A percentile compares a stretch with the other conserved stretches of the same genome.
Conservation (phyloP, 257 asterid genomes). For the Nicotiana undulata region DNA sequence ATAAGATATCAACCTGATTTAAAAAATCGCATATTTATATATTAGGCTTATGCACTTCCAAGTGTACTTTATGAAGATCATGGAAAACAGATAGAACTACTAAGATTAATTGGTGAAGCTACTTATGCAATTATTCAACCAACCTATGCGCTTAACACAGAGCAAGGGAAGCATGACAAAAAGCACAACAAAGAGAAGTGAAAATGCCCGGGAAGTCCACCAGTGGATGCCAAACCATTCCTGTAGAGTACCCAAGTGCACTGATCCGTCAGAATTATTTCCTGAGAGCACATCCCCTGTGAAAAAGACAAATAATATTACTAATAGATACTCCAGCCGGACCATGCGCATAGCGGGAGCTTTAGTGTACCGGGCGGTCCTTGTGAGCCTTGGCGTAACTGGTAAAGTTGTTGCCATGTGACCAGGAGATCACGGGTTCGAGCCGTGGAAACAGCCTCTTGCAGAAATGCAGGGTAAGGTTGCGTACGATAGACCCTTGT, state of each 20-base stretch:
- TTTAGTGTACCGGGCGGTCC: too few relatives aligned
- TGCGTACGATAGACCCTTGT: too few relatives aligned
- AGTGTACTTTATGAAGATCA: background rate
- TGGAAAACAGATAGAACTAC: background rate
- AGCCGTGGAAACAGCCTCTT: too few relatives aligned
- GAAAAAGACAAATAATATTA: background rate
- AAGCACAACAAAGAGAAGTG: slow-evolving; percentile 68
- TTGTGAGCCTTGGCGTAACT: too few relatives aligned
- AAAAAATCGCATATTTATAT: background rate
- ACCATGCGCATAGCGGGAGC: too few relatives aligned
- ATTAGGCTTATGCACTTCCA: background rate
- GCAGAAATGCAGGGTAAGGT: too few relatives aligned
- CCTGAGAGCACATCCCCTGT: slow-evolving; percentile 94
- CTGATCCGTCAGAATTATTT: slow-evolving; percentile 57
- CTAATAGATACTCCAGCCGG: background rate
- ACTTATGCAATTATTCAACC: slow-evolving; percentile 12
- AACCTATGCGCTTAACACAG: slow-evolving; percentile 81
- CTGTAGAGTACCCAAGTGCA: slow-evolving; percentile 80
- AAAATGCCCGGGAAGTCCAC: slow-evolving; percentile 80
- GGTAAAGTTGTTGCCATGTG: too few relatives aligned
- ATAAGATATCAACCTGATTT: background rate
- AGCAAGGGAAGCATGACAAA: slow-evolving; percentile 77
- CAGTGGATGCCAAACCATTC: slow-evolving; percentile 95
- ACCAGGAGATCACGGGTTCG: too few relatives aligned
- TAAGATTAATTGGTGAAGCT: background rate